Base-by-base conservation (phyloP, 345 rosid genomes). In the Clarkia xantiana region DNA sequence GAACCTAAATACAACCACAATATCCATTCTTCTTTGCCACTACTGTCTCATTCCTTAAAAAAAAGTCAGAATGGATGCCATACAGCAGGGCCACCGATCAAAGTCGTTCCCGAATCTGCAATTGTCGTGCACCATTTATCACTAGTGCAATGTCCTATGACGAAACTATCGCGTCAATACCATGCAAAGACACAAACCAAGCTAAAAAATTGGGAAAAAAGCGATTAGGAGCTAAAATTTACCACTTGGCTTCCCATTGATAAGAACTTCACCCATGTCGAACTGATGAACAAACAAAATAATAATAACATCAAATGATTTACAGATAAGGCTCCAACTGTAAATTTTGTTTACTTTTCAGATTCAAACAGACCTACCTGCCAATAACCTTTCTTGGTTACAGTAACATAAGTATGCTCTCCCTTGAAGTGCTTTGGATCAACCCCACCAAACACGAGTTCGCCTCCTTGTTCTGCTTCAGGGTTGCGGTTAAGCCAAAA, bases 81-180 rank as follows among this genome's bases (percentile, higher is more conserved):
- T 68, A 91, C 98, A 45, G 93, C 70, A 57, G 98, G 94, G 56
- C 98, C 98, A 16, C 87, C 93, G 61, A 86, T 55, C 73, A 86
- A 63, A 59, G 98, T 86, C 40, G 98, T 91, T 66, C 98, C 98
- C 66, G 96, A 83, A 69, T 91, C 98, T 50, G 98, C 98, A 71
- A 91, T 86, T 12, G 96, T 94, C 9, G 93, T 65, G 67, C 98
- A 91, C 14, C 81, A 72, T 45, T 72, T 60, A 52, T 67, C 74
- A 54, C 36, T 10, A 29, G 6, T 29, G 36, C 95, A 85, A 64
- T 59, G 70, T 63, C 95, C 98, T 86, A 77, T 22, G 72, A 39
- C 44, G 62, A 48, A 40, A 60, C 47, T 29, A 43, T 39, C 17
- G 53, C 45, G 44, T 69, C 45, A 70, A 64, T 56, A 14, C 41